Evolutionary conservation across 2,329 filamentous ascomycete species (phyloP).

Genomic region (Pestalotiopsis sp.): DNA sequence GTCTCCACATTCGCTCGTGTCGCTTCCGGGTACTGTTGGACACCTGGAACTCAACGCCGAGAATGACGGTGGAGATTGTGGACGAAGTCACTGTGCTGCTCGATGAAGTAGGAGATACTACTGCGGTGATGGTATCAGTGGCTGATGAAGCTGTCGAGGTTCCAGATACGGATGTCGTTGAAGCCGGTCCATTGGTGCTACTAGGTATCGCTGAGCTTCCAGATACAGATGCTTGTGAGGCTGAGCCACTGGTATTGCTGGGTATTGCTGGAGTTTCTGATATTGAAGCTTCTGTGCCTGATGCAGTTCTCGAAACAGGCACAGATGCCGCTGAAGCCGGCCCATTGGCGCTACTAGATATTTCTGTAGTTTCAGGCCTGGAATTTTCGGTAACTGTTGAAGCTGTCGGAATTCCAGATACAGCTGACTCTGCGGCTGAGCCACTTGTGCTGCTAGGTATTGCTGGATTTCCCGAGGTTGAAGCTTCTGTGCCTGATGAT

Average conservation of each 20-base stretch:
- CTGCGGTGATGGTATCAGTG: neutral
- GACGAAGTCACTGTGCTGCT: neutral
- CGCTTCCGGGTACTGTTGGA: neutral
- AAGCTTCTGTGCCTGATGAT: too few species aligned
- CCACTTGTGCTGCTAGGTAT: too few species aligned
- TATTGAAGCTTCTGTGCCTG: neutral
- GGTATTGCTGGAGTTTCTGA: neutral
- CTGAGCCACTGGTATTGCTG: neutral
- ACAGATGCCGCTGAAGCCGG: too few species aligned
- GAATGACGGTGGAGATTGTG: slow-evolving; percentile 5
- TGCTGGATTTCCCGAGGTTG: too few species aligned
- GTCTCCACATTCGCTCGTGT: neutral
- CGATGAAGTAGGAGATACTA: slow-evolving; percentile 1
- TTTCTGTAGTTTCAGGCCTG: too few species aligned
- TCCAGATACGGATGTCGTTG: neutral
- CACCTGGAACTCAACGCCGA: slow-evolving; percentile 1
- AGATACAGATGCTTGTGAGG: neutral
- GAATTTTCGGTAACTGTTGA: too few species aligned
- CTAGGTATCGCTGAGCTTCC: neutral
- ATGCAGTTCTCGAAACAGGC: too few species aligned
- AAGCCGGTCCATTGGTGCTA: neutral
- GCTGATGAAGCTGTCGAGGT: neutral
- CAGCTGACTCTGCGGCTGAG: too few species aligned
- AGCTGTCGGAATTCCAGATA: too few species aligned
- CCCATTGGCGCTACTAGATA: neutral